Evolutionary conservation across 345 rosid genomes (phyloP).

Genomic region (Eucalyptus guilfoylei): DNA sequence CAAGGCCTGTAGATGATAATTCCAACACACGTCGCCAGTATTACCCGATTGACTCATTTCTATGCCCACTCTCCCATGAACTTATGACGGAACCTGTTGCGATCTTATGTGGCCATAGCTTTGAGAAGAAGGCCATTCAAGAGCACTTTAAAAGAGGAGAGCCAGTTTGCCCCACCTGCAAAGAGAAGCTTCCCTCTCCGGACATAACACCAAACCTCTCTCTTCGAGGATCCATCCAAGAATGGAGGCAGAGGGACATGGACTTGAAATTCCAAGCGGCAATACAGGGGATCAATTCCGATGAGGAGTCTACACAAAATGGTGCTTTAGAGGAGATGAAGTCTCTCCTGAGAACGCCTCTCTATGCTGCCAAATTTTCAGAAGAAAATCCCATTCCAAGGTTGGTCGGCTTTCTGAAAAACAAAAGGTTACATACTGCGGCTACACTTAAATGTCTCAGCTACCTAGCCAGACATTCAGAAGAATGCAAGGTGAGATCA

Average conservation of each 20-base stretch:
- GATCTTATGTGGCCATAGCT: conserved; percentile 35
- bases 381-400: conserved; percentile 15
- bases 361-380: conserved; percentile 12
- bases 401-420: conserved; percentile 22
- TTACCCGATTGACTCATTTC: conserved; percentile 16
- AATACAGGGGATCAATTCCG: conserved; percentile 7
- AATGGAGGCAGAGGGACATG: conserved; percentile 29
- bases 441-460: conserved; percentile 23
- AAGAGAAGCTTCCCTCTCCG: conserved; percentile 15
- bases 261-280: conserved; percentile 26
- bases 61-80: conserved; percentile 29
- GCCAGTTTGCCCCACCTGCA: conserved; percentile 28
- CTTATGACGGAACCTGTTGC: conserved; percentile 44
- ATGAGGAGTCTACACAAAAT: conserved; percentile 10
- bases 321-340: conserved; percentile 23
- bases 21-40: background rate
- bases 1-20: conserved; percentile 7
- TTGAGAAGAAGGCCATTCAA: conserved; percentile 34
- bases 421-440: conserved; percentile 1
- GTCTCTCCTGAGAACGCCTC: conserved; percentile 10
- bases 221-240: conserved; percentile 30
- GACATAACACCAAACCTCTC: conserved; percentile 28
- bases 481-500: conserved; percentile 14
- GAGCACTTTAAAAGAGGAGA: conserved; percentile 16
- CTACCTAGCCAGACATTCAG: conserved; percentile 20